A percentile compares a stretch with the other conserved stretches of the same genome.
Conservation (phyloP, 495 filamentous ascomycete genomes). For the Penicillium tannophilum region DNA sequence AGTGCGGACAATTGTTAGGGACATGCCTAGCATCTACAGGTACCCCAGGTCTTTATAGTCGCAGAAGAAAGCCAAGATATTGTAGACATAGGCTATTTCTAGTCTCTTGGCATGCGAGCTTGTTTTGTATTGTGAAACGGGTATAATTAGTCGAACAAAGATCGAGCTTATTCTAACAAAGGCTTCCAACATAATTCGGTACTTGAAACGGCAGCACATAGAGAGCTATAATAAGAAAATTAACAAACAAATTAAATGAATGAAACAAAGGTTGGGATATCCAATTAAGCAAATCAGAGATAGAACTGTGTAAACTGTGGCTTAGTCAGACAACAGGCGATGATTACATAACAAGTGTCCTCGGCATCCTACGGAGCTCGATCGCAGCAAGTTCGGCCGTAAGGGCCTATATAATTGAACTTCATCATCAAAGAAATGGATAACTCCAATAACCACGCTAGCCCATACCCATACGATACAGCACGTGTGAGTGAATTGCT, state of each 20-base stretch:
- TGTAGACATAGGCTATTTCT: not conserved
- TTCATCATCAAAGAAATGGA: not conserved
- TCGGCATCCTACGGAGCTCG: not conserved
- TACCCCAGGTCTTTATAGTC: no score
- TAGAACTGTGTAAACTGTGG: no score
- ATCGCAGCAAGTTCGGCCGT: not conserved
- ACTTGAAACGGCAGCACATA: not conserved
- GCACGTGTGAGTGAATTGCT: slow-evolving; percentile 9
- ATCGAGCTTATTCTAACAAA: not conserved
- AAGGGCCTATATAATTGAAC: not conserved
- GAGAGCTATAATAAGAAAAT: no score
- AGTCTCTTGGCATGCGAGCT: not conserved
- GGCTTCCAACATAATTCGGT: no score
- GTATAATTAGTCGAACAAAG: not conserved
- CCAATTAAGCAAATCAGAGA: no score
- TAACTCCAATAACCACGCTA: not conserved
- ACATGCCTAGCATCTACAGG: not conserved
- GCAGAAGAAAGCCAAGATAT: no score
- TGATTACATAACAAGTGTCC: not conserved
- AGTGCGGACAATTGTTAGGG: no score
- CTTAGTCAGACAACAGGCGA: no score
- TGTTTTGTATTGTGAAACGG: not conserved
- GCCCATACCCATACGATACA: slow-evolving; percentile 15
- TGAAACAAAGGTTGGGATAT: no score
- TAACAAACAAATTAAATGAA: no score